A percentile compares a stretch with the other conserved stretches of the same genome.
Conservation (phyloP, 129 eudicot species). For the Dittrichia graveolens region DNA sequence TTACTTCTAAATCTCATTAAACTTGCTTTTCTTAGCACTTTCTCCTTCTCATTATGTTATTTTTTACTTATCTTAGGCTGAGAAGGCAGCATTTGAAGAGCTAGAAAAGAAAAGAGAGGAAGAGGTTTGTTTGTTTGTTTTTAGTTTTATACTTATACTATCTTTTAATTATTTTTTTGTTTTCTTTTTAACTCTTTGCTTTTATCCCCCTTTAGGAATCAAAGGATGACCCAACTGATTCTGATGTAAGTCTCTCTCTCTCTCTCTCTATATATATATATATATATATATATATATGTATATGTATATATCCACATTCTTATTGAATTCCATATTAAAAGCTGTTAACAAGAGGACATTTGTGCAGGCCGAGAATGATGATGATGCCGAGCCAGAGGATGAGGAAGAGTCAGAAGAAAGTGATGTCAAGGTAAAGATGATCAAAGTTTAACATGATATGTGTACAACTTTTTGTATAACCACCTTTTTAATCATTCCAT, state of each 20-base stretch:
- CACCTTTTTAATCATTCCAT: background rate
- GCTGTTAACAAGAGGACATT: too few relatives aligned
- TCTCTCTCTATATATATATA: background rate
- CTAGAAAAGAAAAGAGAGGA: constrained; percentile 79
- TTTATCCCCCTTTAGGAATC: constrained; percentile 55
- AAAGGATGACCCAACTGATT: constrained; percentile 70
- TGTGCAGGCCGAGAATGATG: constrained; percentile 67
- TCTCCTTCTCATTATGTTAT: constrained; percentile 8
- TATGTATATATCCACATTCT: too few relatives aligned
- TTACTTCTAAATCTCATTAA: background rate
- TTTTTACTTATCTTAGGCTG: constrained; percentile 51
- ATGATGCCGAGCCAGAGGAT: constrained; percentile 45
- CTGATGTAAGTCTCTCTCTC: constrained; percentile 47
- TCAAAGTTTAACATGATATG: background rate
- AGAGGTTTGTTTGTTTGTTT: constrained; percentile 51
- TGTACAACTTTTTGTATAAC: background rate
- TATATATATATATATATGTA: too few relatives aligned
- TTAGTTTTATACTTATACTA: background rate
- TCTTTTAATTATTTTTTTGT: background rate
- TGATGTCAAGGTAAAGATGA: constrained; percentile 39
- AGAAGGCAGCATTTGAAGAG: constrained; percentile 92
- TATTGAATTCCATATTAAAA: too few relatives aligned
- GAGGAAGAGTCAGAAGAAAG: constrained; percentile 40
- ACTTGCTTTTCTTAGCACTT: background rate
- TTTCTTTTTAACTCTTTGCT: background rate